Evolutionary conservation across 2,329 filamentous ascomycete species (phyloP), one percentile per base, ranked within the genome.

Genomic region (Phialemoniopsis sp.): DNA sequence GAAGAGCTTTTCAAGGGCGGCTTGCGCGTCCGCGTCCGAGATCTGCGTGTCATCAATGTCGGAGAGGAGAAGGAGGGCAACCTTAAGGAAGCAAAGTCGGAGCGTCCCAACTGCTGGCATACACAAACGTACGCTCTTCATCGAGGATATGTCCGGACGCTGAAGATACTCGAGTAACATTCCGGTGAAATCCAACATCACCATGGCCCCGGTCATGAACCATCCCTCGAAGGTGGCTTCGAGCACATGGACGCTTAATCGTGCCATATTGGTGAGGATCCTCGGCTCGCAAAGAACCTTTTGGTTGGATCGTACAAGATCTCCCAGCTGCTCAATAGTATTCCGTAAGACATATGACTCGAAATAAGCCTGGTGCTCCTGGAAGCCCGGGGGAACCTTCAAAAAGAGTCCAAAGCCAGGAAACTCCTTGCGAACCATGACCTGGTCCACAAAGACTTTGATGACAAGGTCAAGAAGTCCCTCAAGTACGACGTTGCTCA

Each of bases 141-240:
- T 66, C 10, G 72, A 73, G 1, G 88, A 78, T 29, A 98, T 72
- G 13, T 95, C 88, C 0, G 90, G 85, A 9, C 87, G 79, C 56
- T 95, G 89, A 4, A 98, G 70, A 53, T 95, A 91, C 57, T 98
- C 93, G 7, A 98, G 64, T 7, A 96, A 64, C 38, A 84, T 82
- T 2, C 91, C 93, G 4, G 84, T 78, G 52, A 96, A 94, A 52
- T 97, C 90, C 26, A 97, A 74, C 50, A 93, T 76, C 4, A 80
- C 74, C 50, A 89, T 86, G 2, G 87, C 87, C 2, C 91, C 91
- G 48, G 93, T 85, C 46, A 96, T 78, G 55, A 97, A 97, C 88
- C 90, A 96, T 13, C 93, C 93, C 62, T 97, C 93, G 49, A 93
- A 96, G 12, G 95, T 84, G 6, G 89, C 87, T 58, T 98, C 93